Base-by-base conservation (phyloP, 176 grass and related monocot genomes). In the Zea luxurians region DNA sequence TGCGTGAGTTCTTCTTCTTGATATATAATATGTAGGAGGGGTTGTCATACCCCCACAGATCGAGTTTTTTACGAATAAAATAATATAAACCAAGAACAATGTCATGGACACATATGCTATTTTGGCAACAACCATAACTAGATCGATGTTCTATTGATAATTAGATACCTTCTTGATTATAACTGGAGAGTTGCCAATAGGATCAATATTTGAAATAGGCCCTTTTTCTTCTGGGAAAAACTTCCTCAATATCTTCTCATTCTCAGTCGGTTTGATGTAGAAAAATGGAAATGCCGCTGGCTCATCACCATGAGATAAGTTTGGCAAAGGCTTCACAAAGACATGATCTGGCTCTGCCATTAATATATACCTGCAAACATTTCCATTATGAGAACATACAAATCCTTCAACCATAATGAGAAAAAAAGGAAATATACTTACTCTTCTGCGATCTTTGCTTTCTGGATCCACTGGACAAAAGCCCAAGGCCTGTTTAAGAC, bases 321-420 rank as follows among this genome's bases (percentile, higher is more conserved):
- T 99, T 42, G 96, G 96, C 75, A 99, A 72, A 85, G 96, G 96
- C 82, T 80, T 99, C 66, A 95, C 90, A 85, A 94, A 99, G 20
- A 99, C 13, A 58, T 99, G 96, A 89, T 99, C 96, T n/a, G 96
- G 96, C 78, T 99, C 96, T 0, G 96, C 96, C 96, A 99, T 99
- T 73, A 99, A 82, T 78, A 99, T 87, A 79, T 99, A 99, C 45
- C 96, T 99, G 88, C 78, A 90, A 61, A 80, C 83, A 15, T 68
- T 70, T 80, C 12, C 20, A 83, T 88, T 72, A 84, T 27, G 63
- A 75, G 66, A 79, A 13, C 17, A 40, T 17, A 5, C 15, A 18
- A 7, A 36, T 44, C 2, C 4, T 48, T 58, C 27, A 76, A 67
- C 16, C 15, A 78, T 37, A 20, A 59, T 59, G 27, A 74, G 15